Evolutionary conservation across 2,329 filamentous ascomycete genomes (phyloP).

Genomic region (Purpureocillium lavendulum): DNA sequence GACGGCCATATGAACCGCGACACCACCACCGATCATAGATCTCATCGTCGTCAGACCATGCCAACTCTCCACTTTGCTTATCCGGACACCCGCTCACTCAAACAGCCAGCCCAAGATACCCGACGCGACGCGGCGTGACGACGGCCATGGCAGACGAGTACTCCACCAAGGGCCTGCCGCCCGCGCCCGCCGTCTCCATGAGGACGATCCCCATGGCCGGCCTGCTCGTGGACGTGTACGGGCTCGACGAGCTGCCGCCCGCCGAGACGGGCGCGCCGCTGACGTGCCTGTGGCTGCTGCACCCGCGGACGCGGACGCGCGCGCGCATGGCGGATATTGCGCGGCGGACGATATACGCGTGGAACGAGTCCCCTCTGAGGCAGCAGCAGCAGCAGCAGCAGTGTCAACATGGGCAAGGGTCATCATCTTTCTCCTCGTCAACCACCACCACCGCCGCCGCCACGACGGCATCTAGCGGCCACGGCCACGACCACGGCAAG

Average conservation of each 20-base stretch:
- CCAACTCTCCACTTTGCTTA: background rate
- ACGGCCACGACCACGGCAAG: too few species aligned
- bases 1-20: too few species aligned
- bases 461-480: too few species aligned
- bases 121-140: too few species aligned
- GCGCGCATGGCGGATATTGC: slow-evolving; percentile 71
- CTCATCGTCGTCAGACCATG: too few species aligned
- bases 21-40: too few species aligned
- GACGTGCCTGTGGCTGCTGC: slow-evolving; percentile 84
- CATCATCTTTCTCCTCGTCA: too few species aligned
- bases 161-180: slow-evolving; percentile 25
- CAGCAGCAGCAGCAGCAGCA: slow-evolving; percentile 34
- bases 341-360: slow-evolving; percentile 57
- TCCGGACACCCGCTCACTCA: too few species aligned
- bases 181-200: slow-evolving; percentile 47
- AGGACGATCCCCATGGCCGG: slow-evolving; percentile 67
- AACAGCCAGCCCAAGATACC: too few species aligned
- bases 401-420: background rate
- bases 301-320: slow-evolving; percentile 65
- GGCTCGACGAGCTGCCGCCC: slow-evolving; percentile 66
- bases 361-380: slow-evolving; percentile 20
- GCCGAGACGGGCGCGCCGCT: slow-evolving; percentile 40
- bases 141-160: slow-evolving; percentile 20
- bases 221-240: slow-evolving; percentile 71
- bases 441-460: too few species aligned